phyloP scores from a whole-genome alignment of 495 filamentous ascomycete genomes.

The Penicillium lagena region DNA sequence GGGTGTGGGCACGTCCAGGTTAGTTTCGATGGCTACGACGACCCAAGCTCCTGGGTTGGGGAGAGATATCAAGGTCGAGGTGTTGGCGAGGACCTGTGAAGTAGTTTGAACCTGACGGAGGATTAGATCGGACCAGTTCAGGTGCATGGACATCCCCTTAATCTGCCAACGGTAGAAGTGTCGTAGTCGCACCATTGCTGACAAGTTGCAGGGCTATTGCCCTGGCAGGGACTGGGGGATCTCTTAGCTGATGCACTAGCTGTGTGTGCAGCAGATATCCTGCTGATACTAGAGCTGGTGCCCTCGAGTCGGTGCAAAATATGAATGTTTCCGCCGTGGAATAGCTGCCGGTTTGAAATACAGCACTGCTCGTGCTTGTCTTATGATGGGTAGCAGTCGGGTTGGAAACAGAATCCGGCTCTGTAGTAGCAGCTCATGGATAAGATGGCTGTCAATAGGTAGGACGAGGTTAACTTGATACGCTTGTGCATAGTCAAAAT shows the following conservation, averaged over 20 bases:
- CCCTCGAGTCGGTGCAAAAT: too few relatives aligned
- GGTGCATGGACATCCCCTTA: constrained; percentile 12
- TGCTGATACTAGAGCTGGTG: too few relatives aligned
- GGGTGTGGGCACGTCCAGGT: constrained; percentile 11
- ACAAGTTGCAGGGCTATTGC: not conserved
- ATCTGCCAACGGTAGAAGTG: constrained; percentile 24
- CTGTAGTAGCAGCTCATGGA: too few relatives aligned
- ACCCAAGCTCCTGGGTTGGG: constrained; percentile 35
- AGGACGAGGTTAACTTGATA: too few relatives aligned
- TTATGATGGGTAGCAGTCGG: too few relatives aligned
- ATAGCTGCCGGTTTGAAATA: too few relatives aligned
- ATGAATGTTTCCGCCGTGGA: too few relatives aligned
- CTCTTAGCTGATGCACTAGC: not conserved
- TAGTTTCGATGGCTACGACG: constrained; percentile 40
- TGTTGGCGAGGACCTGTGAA: not conserved
- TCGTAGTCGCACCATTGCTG: constrained; percentile 36
- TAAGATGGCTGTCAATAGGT: too few relatives aligned
- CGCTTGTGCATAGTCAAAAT: too few relatives aligned
- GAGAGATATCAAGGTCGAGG: not conserved
- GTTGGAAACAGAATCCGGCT: too few relatives aligned
- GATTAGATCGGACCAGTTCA: constrained; percentile 19
- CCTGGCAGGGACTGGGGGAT: not conserved
- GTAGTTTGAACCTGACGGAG: constrained; percentile 1
- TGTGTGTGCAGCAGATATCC: too few relatives aligned
- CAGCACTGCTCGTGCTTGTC: too few relatives aligned